Evolutionary conservation across 345 rosid genomes (phyloP).

Genomic region (Arabis hirsuta): DNA sequence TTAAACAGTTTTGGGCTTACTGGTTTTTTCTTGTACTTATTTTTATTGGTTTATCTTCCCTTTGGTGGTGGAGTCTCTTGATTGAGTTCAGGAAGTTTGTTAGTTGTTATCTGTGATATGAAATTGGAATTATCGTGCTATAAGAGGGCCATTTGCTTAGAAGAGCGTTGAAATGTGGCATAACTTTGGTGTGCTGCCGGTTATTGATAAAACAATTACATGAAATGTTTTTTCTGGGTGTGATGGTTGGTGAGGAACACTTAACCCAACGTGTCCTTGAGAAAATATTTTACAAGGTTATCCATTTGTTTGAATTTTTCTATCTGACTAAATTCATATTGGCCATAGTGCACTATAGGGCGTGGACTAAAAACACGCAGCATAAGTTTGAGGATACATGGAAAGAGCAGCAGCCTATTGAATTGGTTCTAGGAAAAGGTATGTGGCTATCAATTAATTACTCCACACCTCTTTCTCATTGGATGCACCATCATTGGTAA

Average conservation of each 20-base stretch:
- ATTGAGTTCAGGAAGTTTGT: constrained; percentile 4
- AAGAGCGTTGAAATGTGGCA: constrained; percentile 16
- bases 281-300: constrained; percentile 9
- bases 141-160: background rate
- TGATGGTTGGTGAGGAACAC: constrained; percentile 12
- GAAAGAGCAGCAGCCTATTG: constrained; percentile 84
- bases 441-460: constrained; percentile 12
- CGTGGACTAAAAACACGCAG: constrained; percentile 75
- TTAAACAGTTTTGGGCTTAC: too few species aligned
- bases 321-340: constrained; percentile 36
- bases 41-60: background rate
- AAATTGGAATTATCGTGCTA: background rate
- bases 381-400: constrained; percentile 96
- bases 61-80: constrained; percentile 9
- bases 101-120: constrained; percentile 3
- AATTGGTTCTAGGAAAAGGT: constrained; percentile 89
- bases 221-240: constrained; percentile 4
- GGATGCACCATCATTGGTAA: constrained; percentile 12
- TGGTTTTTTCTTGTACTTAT: background rate
- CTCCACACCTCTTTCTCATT: background rate
- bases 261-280: background rate
- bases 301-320: constrained; percentile 4
- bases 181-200: background rate
- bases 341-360: constrained; percentile 79
- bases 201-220: background rate